A percentile compares a stretch with the other conserved stretches of the same genome.
These are phyloP conservation scores for Diversispora epigaea DNA, from an alignment of 192 early-diverging fungal genomes.

Conservation along the genomic window DNA sequence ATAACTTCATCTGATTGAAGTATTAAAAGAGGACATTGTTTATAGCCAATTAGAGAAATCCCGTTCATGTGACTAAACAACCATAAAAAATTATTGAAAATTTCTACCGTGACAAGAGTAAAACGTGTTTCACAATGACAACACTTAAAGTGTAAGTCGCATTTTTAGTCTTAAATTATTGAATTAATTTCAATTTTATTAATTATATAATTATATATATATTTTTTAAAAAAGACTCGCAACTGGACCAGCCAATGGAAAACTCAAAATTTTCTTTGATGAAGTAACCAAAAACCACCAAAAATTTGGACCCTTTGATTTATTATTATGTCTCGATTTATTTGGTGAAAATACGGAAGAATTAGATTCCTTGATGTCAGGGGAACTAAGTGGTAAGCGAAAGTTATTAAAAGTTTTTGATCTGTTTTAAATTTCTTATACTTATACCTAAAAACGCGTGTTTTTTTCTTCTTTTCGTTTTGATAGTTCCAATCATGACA, in stretches of 20 bases:
- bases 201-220: too few species aligned
- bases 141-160: too few species aligned
- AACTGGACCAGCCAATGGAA: slow-evolving; percentile 73
- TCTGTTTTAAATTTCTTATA: not conserved
- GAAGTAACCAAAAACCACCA: slow-evolving; percentile 74
- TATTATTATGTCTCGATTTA: slow-evolving; percentile 78
- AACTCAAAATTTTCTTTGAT: slow-evolving; percentile 62
- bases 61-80: too few species aligned
- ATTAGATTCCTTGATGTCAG: slow-evolving; percentile 47
- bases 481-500: slow-evolving; percentile 66
- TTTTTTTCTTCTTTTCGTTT: not conserved
- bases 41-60: too few species aligned
- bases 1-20: too few species aligned
- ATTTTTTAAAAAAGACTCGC: not conserved
- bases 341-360: slow-evolving; percentile 56
- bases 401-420: not conserved
- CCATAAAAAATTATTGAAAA: too few species aligned
- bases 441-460: too few species aligned
- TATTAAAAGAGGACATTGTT: too few species aligned
- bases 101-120: too few species aligned
- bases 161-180: too few species aligned
- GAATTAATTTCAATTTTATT: too few species aligned
- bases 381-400: not conserved
- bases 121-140: too few species aligned
- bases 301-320: slow-evolving; percentile 86